Evolutionary conservation across 208 protist genomes (phyloP), one percentile per base, ranked within the genome.

Genomic region (Leishmania martiniquensis): DNA sequence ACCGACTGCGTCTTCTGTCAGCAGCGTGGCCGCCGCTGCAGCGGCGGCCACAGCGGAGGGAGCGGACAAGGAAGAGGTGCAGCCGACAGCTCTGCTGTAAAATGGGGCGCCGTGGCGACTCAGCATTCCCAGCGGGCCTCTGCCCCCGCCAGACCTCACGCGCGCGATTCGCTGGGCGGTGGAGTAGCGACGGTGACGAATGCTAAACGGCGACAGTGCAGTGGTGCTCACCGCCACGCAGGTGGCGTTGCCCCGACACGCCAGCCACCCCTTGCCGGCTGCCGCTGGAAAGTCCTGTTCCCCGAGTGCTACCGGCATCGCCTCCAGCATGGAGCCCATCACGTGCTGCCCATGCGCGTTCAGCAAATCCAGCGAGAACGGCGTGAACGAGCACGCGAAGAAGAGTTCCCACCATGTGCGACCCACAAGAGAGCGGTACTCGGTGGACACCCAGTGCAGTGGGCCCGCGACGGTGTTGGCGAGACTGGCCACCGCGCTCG

Each of bases 351-450:
- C 65, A 17, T 72, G 75, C 12, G 59, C 75, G 60, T 72, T 71
- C n/a, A 62, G 32, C 17, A 57, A 44, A 15, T 84, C 80, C 60
- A 84, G 73, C 17, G 66, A 42, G 39, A 69, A 22, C 2, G 81
- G 71, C 22, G 37, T 66, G 52, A 77, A 77, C 32, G 29, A 44
- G 22, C 65, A 54, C 3, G 80, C 77, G 25, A 85, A 63, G 39
- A 83, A 62, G 39, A 88, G 80, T 0, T 65, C 70, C 77, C 66
- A 68, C 63, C 52, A 55, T 7, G 78, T 76, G 78, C 79, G 72
- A 20, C 62, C 63, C n/a, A 75, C 25, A 15, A 71, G 22, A 59
- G 20, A 42, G 62, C 77, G 75, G 52, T 83, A 80, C 34, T 86
- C 73, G 34, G 62, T 73, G 7, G 32, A 7, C 25, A 86, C 47